A percentile compares a stretch with the other conserved stretches of the same genome.
These are phyloP conservation scores for Metarhizium guizhouense DNA, from an alignment of 2,329 filamentous ascomycete genomes.

Conservation along the genomic window DNA sequence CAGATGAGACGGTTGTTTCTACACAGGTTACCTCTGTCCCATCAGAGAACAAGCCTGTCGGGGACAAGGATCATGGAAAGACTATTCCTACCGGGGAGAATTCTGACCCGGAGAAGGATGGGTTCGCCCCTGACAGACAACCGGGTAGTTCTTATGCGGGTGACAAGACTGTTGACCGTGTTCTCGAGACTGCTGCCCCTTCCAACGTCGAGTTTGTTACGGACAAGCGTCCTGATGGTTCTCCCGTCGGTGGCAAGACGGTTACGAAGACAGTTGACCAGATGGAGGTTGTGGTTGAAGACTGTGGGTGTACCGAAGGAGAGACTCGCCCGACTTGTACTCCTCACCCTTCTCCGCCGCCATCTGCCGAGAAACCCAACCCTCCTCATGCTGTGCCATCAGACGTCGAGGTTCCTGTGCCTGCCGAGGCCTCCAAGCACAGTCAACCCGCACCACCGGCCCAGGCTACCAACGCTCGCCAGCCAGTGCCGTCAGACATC, in stretches of 20 bases:
- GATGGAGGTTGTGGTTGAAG: slow-evolving; percentile 20
- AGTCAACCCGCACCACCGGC: neutral
- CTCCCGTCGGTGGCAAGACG: slow-evolving; percentile 16
- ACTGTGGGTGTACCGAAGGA: slow-evolving; percentile 10
- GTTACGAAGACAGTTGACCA: slow-evolving; percentile 7
- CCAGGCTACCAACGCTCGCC: neutral
- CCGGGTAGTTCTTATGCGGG: slow-evolving; percentile 19
- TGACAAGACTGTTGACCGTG: slow-evolving; percentile 16
- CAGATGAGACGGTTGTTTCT: neutral
- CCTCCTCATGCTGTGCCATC: neutral
- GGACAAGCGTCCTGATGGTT: slow-evolving; percentile 19
- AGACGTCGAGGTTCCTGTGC: neutral
- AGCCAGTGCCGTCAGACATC: neutral
- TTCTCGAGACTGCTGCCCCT: slow-evolving; percentile 5
- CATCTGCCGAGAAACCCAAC: neutral
- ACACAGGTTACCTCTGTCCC: neutral
- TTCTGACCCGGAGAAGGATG: neutral
- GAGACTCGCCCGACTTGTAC: neutral
- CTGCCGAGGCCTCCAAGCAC: neutral
- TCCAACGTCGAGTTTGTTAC: neutral
- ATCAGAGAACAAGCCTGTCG: slow-evolving; percentile 8
- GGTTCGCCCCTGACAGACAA: slow-evolving; percentile 6
- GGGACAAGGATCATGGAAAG: slow-evolving; percentile 12
- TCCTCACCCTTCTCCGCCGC: neutral
- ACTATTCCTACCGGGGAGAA: neutral